Conservation (phyloP, 805 yeast genomes). For the Grigorovia transvaalensis region DNA sequence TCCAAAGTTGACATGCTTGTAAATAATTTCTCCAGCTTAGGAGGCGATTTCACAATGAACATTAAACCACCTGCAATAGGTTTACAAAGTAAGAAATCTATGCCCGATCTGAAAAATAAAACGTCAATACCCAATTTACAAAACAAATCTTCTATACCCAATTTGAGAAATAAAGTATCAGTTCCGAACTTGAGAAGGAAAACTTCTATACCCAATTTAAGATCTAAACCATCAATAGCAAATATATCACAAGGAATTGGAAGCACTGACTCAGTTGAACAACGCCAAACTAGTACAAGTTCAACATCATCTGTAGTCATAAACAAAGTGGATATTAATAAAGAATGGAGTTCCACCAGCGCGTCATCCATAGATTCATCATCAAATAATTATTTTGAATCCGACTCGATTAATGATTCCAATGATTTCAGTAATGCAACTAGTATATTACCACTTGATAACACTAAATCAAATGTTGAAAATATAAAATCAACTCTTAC, state of each 20-base stretch:
- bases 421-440: background rate
- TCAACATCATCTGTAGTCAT: background rate
- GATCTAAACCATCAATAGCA: slow-evolving; percentile 1
- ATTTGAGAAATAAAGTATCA: slow-evolving; percentile 1
- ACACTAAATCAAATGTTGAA: background rate
- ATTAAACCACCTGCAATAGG: background rate
- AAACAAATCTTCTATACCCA: slow-evolving; percentile 1
- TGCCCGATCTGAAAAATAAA: background rate
- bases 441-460: background rate
- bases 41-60: background rate
- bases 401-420: background rate
- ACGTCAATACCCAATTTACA: slow-evolving; percentile 3
- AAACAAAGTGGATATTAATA: background rate
- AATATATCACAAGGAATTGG: slow-evolving; percentile 10
- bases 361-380: background rate
- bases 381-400: background rate
- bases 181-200: background rate
- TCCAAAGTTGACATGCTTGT: background rate
- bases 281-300: background rate
- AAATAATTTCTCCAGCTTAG: background rate
- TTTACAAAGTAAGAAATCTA: background rate
- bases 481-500: background rate
- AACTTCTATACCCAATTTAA: background rate
- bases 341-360: background rate
- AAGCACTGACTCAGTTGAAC: slow-evolving; percentile 10